Evolutionary conservation across 2,329 filamentous ascomycete species (phyloP).

Genomic region (Colletotrichum sp.): DNA sequence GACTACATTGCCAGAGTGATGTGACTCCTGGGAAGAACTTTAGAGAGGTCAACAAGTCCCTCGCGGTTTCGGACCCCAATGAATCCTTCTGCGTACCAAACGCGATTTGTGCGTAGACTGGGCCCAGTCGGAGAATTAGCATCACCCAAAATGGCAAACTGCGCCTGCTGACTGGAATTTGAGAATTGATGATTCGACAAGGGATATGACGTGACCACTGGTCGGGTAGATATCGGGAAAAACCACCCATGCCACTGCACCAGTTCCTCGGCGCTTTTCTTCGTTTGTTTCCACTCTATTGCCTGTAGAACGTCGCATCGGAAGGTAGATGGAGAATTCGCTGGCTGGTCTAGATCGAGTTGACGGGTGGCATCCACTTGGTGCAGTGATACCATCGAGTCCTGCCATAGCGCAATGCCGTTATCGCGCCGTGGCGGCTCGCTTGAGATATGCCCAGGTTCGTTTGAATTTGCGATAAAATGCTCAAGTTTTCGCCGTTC

Average conservation of each 20-base stretch:
- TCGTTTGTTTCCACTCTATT: not conserved
- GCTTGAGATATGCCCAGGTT: not conserved
- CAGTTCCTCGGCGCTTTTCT: not conserved
- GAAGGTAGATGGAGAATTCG: not conserved
- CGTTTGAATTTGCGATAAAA: not conserved
- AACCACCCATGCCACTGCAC: not conserved
- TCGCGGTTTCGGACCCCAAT: not conserved
- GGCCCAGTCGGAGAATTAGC: not conserved
- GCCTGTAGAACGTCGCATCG: not conserved
- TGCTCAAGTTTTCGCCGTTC: not conserved
- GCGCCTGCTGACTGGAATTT: not conserved
- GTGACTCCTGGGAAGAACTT: not conserved
- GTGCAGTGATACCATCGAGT: conserved; percentile 7
- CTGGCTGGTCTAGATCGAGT: not conserved
- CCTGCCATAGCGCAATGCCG: conserved; percentile 15
- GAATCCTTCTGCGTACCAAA: not conserved
- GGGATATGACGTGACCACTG: conserved; percentile 6
- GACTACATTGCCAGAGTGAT: rapidly evolving
- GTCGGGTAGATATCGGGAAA: conserved; percentile 3
- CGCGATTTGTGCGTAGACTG: rapidly evolving
- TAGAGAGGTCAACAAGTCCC: not conserved
- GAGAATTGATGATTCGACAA: not conserved
- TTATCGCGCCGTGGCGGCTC: not conserved
- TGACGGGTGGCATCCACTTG: not conserved
- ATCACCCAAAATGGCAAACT: not conserved